A percentile compares a stretch with the other conserved stretches of the same genome.
Conservation (phyloP, 208 protist genomes). For the Tritrichomonas foetus region DNA sequence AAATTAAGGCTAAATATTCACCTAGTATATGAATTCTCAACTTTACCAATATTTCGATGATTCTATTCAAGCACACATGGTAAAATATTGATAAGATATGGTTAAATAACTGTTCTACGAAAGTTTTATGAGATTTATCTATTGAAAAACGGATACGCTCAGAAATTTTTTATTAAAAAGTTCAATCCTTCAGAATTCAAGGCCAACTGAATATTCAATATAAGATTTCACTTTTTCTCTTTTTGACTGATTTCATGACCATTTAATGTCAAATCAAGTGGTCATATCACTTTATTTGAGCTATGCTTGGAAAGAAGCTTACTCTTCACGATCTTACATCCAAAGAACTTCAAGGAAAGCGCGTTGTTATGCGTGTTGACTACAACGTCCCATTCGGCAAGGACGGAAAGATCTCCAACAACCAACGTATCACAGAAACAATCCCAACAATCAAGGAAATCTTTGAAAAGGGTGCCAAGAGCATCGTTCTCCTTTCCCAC, state of each 20-base stretch:
- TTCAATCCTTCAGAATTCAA: neutral
- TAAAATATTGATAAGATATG: no score
- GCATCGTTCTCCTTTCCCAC: conserved; percentile 42
- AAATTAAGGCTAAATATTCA: no score
- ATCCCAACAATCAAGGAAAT: conserved; percentile 42
- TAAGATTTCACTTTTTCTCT: no score
- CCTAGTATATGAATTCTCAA: no score
- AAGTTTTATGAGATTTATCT: neutral
- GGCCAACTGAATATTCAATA: neutral
- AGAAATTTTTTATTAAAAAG: neutral
- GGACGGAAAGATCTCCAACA: conserved; percentile 39
- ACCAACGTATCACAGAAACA: conserved; percentile 13
- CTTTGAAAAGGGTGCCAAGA: neutral
- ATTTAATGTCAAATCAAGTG: neutral
- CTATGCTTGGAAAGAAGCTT: conserved; percentile 11
- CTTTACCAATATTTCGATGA: no score
- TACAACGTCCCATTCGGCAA: conserved; percentile 43
- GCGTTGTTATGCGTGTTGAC: conserved; percentile 42
- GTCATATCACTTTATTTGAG: conserved; percentile 5
- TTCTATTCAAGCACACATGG: no score
- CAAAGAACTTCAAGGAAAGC: neutral
- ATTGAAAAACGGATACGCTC: neutral
- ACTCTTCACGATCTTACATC: neutral
- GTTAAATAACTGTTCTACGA: no score
- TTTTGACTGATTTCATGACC: no score